Base-by-base conservation (phyloP, 2,329 filamentous ascomycete species). In the Ceratocystiopsis minuta region DNA sequence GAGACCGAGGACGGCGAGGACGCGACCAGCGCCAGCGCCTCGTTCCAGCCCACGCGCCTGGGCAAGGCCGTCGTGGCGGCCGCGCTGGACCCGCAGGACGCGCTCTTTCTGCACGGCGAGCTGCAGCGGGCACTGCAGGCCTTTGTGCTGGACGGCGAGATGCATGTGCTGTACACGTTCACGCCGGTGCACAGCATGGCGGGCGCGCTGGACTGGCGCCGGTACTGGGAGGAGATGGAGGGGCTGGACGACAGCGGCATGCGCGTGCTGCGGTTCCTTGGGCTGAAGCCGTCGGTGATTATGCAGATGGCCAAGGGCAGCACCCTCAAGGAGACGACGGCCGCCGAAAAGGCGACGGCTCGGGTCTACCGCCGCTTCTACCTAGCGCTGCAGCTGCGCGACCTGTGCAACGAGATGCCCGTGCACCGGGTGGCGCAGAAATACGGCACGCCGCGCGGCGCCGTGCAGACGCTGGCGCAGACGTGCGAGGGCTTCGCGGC, bases 141-240 rank as follows among this genome's bases (percentile, higher is more conserved):
- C 1, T 86, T 87, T 52, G 81, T 85, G 13, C 77, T 87, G 71
- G 80, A 86, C 52, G 77, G 79, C 4, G 81, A 87, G 47, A 78
- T 87, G 75, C 81, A 86, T 51, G 69, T 83, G 13, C 67, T 85
- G 38, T 87, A 86, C 54, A 75, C 74, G 34, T 85, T 86, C 48
- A 85, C 81, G 0, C 81, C 81, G 0, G 68, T 86, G 2, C 75
- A 82, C 38, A 41, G 38, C 4, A 15, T 32, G 0, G 36, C 36
- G 14, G 59, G 66, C 3, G 60, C 64, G 10, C 67, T 86, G 43
- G 78, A 84, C 50, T 86, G 81, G 81, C 70, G 71, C 41, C 68
- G 76, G 0, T 85, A 83, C 50, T 72, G 78, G 39, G 72, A 79
- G 47, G 76, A 82, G 54, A 68, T 86, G 57, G 78, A 84, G 46